Evolutionary conservation across 2,329 filamentous ascomycete species (phyloP), one percentile per base, ranked within the genome.

Genomic region (Emergomyces orientalis): DNA sequence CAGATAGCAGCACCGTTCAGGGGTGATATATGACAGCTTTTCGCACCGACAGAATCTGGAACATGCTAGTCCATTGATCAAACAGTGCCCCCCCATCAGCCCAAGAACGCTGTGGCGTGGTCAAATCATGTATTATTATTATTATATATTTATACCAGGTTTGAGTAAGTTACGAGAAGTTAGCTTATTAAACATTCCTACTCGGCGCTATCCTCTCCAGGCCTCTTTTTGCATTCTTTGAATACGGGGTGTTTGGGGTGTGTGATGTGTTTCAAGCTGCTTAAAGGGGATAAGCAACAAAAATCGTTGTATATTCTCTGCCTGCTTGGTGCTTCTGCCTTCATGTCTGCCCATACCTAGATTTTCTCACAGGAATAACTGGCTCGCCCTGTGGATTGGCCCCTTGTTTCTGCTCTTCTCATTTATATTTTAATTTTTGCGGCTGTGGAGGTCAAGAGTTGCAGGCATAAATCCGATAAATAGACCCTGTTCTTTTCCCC

Each of bases 11-110:
- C 3, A 7, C 34, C 37, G 37, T 13, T 11, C 37, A 2, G 37
- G 37, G 37, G 37, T 45, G 41, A 45, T 66, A 65, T 30, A 63
- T 75, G 65, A 78, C 77, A 59, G 7, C 5, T 4, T 30, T 6
- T 6, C 22, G 17, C 19, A 34, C 27, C 14, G n/a, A 41, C 55
- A 43, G n/a, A 58, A 58, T 25, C 55, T 30, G 55, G 55, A 43
- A 58, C 55, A 41, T 58, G 55, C 37, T 27, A 58, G 1, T 4
- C 55, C n/a, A 43, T 8, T 22, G 22, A 30, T 43, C 55, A 58
- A 58, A 43, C 37, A 9, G 34, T 34, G 25, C 34, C 34, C 34
- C 9, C 8, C 32, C 34, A 22, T 22, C 51, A 34, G 9, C 30
- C 30, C 27, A 19, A n/a, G n/a, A n/a, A n/a, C 27, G 30, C 14